Conservation (phyloP, 306 rosid species). For the Citrullus mucosospermus region DNA sequence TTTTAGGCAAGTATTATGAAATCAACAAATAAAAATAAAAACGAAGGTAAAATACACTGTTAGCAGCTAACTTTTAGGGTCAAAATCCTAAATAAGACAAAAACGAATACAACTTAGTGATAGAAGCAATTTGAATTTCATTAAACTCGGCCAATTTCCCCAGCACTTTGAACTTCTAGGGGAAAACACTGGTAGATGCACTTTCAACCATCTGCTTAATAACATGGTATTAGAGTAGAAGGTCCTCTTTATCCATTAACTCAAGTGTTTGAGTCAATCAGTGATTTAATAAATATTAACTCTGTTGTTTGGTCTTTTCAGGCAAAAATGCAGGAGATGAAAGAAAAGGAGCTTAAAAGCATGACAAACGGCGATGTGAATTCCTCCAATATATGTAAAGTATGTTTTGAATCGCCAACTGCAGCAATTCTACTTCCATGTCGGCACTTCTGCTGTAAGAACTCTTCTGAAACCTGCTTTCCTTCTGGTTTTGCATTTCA, state of each 20-base stretch:
- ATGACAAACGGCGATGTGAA: constrained; percentile 68
- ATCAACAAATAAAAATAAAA: too few species aligned
- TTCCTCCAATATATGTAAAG: constrained; percentile 89
- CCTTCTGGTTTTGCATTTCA: not conserved
- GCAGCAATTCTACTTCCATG: constrained; percentile 96
- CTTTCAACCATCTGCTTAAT: too few species aligned
- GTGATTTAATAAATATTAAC: not conserved
- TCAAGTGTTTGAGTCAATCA: too few species aligned
- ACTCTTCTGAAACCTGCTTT: not conserved
- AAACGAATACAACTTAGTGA: too few species aligned
- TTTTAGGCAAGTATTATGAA: too few species aligned
- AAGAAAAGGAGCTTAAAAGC: constrained; percentile 75
- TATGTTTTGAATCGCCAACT: constrained; percentile 84
- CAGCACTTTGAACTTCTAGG: not conserved
- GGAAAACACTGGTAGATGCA: not conserved
- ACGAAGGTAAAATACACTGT: too few species aligned
- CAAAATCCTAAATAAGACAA: too few species aligned
- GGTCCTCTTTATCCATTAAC: too few species aligned
- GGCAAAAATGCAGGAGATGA: constrained; percentile 98
- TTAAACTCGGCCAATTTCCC: not conserved
- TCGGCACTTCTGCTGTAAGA: constrained; percentile 92
- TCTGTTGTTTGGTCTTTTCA: constrained; percentile 9
- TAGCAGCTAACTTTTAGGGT: too few species aligned
- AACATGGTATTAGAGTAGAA: too few species aligned
- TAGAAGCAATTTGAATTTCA: too few species aligned